Percentiles rank a stretch among this genome's conserved stretches.
phyloP scores from a whole-genome alignment of 2,329 filamentous ascomycete genomes.

The Colletotrichum destructivum region DNA sequence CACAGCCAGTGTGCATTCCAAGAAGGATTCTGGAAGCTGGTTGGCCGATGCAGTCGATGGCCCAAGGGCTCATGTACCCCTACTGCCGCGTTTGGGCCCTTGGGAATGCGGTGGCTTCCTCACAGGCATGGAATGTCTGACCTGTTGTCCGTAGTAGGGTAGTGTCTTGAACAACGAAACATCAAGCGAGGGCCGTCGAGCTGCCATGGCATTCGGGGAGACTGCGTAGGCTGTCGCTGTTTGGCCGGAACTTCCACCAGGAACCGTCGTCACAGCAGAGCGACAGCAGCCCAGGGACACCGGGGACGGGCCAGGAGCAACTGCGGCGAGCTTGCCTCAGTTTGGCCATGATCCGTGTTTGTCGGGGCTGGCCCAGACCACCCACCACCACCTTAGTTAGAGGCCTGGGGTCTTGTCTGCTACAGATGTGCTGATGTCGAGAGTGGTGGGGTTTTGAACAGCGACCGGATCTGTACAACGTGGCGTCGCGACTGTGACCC shows the following conservation, averaged over 20 bases:
- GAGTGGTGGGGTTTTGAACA: constrained; percentile 15
- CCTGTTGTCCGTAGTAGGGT: constrained; percentile 3
- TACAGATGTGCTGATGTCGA: constrained; percentile 6
- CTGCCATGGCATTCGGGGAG: constrained; percentile 8
- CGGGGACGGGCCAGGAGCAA: constrained; percentile 8
- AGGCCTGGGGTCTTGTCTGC: constrained; percentile 16
- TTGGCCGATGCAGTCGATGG: constrained; percentile 12
- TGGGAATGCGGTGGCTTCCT: background rate
- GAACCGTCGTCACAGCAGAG: constrained; percentile 26
- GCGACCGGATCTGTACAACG: constrained; percentile 22
- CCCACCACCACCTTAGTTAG: background rate
- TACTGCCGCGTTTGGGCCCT: constrained; percentile 13
- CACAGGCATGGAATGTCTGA: background rate
- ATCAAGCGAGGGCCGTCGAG: constrained; percentile 14
- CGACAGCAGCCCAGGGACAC: constrained; percentile 20
- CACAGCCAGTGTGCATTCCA: constrained; percentile 5
- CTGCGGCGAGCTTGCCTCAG: constrained; percentile 25
- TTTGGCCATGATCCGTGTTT: constrained; percentile 37
- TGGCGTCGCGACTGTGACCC: constrained; percentile 22
- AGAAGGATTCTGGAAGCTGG: constrained; percentile 11
- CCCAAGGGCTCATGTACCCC: background rate
- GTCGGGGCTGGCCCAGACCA: constrained; percentile 30
- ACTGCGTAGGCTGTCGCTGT: background rate
- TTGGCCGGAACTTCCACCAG: constrained; percentile 16
- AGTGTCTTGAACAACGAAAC: constrained; percentile 6